These are phyloP conservation scores for Microdochium trichocladiopsis DNA, from an alignment of 2,329 filamentous ascomycete genomes.

Conservation along the genomic window DNA sequence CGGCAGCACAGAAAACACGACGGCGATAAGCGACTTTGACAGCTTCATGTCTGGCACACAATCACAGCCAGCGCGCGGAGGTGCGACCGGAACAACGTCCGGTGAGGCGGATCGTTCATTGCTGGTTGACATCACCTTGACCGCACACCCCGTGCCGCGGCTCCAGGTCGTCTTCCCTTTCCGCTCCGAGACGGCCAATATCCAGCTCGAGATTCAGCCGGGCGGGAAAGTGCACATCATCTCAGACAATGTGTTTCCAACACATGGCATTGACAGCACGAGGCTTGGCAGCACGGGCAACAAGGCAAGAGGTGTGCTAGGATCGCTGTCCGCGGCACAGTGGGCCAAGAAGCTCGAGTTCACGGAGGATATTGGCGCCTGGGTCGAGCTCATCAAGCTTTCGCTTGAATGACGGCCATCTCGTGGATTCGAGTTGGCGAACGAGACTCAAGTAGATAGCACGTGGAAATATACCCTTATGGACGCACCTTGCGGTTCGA, in stretches of 20 bases:
- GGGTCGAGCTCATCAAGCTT: conserved; percentile 18
- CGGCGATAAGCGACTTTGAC: not conserved
- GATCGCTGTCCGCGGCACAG: conserved; percentile 9
- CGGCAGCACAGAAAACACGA: not conserved
- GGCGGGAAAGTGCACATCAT: conserved; percentile 53
- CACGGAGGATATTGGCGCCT: conserved; percentile 16
- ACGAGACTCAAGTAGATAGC: not conserved
- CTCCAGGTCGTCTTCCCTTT: conserved; percentile 50
- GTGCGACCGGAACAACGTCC: not conserved
- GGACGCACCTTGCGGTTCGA: no score
- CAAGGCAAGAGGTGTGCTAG: conserved; percentile 9
- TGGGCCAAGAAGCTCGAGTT: conserved; percentile 16
- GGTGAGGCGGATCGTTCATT: not conserved
- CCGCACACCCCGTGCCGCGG: conserved; percentile 39
- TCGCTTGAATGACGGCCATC: conserved; percentile 13
- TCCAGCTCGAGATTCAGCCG: conserved; percentile 51
- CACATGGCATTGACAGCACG: conserved; percentile 5
- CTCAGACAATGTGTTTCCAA: conserved; percentile 45
- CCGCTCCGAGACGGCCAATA: conserved; percentile 36
- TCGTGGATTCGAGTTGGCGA: no score
- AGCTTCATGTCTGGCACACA: not conserved
- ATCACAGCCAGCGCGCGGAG: not conserved
- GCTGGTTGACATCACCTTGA: conserved; percentile 44
- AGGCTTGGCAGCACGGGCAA: conserved; percentile 3
- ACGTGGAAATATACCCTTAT: not conserved